Conservation (phyloP, 345 rosid species). For the Mallotus nudiflorus region DNA sequence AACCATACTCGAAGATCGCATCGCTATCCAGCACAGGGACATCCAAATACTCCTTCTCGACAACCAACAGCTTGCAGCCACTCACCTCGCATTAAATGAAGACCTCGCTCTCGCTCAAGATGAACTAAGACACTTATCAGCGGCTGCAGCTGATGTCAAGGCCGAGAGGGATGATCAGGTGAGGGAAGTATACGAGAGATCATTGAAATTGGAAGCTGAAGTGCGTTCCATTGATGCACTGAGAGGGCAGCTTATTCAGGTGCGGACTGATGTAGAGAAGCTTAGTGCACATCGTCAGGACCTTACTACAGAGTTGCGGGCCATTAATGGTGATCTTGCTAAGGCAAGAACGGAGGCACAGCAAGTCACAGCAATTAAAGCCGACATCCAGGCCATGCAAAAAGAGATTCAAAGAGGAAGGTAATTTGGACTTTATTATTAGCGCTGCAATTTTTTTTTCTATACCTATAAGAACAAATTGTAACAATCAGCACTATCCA, state of each 20-base stretch:
- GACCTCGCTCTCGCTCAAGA: slow-evolving; percentile 59
- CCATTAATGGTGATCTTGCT: slow-evolving; percentile 41
- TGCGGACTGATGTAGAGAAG: slow-evolving; percentile 48
- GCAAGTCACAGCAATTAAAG: slow-evolving; percentile 37
- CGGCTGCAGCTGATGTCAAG: slow-evolving; percentile 49
- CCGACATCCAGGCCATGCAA: slow-evolving; percentile 53
- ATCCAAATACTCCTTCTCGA: slow-evolving; percentile 68
- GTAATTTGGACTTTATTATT: slow-evolving; percentile 33
- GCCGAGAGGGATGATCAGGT: slow-evolving; percentile 65
- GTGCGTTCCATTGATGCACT: slow-evolving; percentile 51
- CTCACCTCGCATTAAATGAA: slow-evolving; percentile 68
- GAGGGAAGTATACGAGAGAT: slow-evolving; percentile 62
- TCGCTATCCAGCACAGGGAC: slow-evolving; percentile 64
- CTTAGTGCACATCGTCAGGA: slow-evolving; percentile 43
- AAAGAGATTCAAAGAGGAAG: slow-evolving; percentile 72
- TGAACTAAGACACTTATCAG: slow-evolving; percentile 47
- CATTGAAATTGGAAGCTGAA: slow-evolving; percentile 67
- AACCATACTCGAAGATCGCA: slow-evolving; percentile 63
- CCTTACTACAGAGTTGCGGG: slow-evolving; percentile 41
- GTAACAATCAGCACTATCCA: no score
- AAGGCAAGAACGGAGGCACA: slow-evolving; percentile 51
- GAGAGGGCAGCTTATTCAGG: slow-evolving; percentile 56
- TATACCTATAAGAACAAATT: no score
- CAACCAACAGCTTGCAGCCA: slow-evolving; percentile 61
- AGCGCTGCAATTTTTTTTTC: no score